phyloP scores from a whole-genome alignment of 805 yeast species.

The Lachancea sp. region DNA sequence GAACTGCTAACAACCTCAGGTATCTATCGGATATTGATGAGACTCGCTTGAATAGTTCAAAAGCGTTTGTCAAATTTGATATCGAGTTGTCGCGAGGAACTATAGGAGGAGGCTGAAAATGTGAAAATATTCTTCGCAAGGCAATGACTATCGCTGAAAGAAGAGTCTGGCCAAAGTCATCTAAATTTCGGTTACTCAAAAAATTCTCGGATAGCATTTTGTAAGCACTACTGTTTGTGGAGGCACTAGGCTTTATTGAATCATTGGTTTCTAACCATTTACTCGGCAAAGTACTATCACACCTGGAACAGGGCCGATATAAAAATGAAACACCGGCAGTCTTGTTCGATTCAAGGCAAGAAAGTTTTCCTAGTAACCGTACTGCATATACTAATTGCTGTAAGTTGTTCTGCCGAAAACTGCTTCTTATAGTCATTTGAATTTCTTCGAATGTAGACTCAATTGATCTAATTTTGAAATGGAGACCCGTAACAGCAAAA shows the following conservation, averaged over 20 bases:
- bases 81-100: not conserved
- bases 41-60: slow-evolving; percentile 38
- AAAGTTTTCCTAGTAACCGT: slow-evolving; percentile 18
- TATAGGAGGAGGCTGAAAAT: slow-evolving; percentile 45
- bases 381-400: slow-evolving; percentile 17
- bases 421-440: slow-evolving; percentile 12
- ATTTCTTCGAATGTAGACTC: slow-evolving; percentile 14
- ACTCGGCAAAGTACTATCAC: slow-evolving; percentile 19
- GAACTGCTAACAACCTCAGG: slow-evolving; percentile 46
- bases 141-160: slow-evolving; percentile 41
- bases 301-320: slow-evolving; percentile 18
- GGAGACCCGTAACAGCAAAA: slow-evolving; percentile 11
- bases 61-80: slow-evolving; percentile 20
- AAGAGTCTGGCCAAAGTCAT: slow-evolving; percentile 25
- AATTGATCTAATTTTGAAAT: slow-evolving; percentile 3
- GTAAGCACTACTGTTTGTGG: slow-evolving; percentile 19
- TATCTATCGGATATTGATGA: slow-evolving; percentile 45
- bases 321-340: not conserved
- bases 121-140: slow-evolving; percentile 44
- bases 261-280: slow-evolving; percentile 18
- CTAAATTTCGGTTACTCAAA: slow-evolving; percentile 19
- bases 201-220: slow-evolving; percentile 25
- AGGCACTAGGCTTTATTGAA: slow-evolving; percentile 28
- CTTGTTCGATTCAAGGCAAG: slow-evolving; percentile 18
- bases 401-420: slow-evolving; percentile 17